These are phyloP conservation scores for Aspergillus latus DNA, from an alignment of 2,329 filamentous ascomycete genomes.

Conservation along the genomic window DNA sequence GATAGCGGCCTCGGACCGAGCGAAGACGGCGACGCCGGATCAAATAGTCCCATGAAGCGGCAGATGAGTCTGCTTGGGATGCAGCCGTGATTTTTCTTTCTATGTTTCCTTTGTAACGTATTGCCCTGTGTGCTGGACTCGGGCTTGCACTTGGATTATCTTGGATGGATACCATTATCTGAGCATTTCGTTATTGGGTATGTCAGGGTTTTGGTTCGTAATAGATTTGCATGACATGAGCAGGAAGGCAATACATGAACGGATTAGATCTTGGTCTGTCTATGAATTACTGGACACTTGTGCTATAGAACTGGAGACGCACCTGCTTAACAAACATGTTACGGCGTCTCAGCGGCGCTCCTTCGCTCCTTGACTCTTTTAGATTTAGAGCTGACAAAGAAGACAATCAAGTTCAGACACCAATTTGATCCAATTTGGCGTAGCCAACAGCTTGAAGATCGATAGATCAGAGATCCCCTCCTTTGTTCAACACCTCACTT, in stretches of 20 bases:
- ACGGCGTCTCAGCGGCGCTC: not conserved
- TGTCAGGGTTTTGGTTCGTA: not conserved
- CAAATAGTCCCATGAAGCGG: constrained; percentile 66
- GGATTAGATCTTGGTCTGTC: too few relatives aligned
- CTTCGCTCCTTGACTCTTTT: not conserved
- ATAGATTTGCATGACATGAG: too few relatives aligned
- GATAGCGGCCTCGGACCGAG: constrained; percentile 56
- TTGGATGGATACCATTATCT: not conserved
- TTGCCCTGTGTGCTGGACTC: not conserved
- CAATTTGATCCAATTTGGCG: not conserved
- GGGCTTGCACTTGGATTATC: not conserved
- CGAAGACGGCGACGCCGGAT: constrained; percentile 61
- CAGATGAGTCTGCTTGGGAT: constrained; percentile 73
- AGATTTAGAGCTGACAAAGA: not conserved
- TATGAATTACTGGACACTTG: too few relatives aligned
- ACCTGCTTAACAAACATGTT: not conserved
- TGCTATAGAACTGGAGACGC: too few relatives aligned
- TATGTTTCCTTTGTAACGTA: not conserved
- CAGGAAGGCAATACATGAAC: too few relatives aligned
- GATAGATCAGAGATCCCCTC: too few relatives aligned
- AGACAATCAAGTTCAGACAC: not conserved
- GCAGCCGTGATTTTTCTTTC: constrained; percentile 32
- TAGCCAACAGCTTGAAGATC: not conserved
- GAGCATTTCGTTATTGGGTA: not conserved
- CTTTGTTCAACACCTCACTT: too few relatives aligned